A percentile compares a stretch with the other conserved stretches of the same genome.
These are phyloP conservation scores for Phalaenopsis aphrodite DNA, from an alignment of 106 monocot species.

Conservation along the genomic window DNA sequence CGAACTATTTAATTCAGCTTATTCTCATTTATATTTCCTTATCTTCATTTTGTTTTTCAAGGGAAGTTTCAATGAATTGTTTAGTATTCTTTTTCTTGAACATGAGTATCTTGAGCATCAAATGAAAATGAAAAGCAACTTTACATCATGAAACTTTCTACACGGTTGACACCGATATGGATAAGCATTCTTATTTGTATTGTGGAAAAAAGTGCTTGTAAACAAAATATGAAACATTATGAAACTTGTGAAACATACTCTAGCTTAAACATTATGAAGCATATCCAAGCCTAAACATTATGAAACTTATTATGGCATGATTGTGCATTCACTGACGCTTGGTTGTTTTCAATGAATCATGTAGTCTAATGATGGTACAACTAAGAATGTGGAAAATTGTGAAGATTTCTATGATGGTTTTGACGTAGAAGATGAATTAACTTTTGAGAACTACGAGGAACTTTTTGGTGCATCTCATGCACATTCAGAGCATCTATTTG, in stretches of 20 bases:
- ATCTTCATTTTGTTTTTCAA: too few species aligned
- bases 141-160: neutral
- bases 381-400: conserved; percentile 6
- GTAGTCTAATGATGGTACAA: conserved; percentile 1
- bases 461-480: conserved; percentile 46
- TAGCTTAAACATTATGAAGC: neutral
- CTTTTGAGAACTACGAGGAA: conserved; percentile 78
- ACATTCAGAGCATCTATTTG: conserved; percentile 37
- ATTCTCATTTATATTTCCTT: too few species aligned
- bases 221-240: neutral
- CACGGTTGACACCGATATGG: neutral
- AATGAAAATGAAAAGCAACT: too few species aligned
- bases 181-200: neutral
- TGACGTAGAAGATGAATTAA: conserved; percentile 51
- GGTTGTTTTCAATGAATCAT: conserved; percentile 13
- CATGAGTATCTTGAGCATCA: too few species aligned
- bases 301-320: too few species aligned
- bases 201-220: too few species aligned
- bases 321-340: conserved; percentile 2
- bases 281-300: too few species aligned
- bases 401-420: conserved; percentile 41
- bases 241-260: neutral
- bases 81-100: too few species aligned
- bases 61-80: too few species aligned
- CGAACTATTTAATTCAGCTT: too few species aligned